Base-by-base conservation (phyloP, 257 asterid genomes). In the Solanum pimpinellifolium region DNA sequence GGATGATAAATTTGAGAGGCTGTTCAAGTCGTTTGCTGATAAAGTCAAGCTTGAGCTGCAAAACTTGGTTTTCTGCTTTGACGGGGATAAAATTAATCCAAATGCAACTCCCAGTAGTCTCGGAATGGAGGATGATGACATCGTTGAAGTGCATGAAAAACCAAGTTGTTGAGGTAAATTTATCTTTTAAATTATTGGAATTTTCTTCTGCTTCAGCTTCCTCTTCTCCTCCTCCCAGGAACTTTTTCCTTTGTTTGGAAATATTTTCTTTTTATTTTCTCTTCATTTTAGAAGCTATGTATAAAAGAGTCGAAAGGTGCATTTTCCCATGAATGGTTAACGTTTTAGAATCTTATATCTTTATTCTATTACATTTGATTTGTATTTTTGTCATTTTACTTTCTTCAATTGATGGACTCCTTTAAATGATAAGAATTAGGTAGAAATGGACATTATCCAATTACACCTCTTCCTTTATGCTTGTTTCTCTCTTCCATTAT, bases 41-140 rank as follows among this genome's bases (percentile, higher is more conserved):
- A 94, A 89, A 88, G 86, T 87, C 69, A 92, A 94, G 89, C 85
- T 93, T 86, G 96, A 95, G 89, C 87, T 88, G 87, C 90, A 92
- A 86, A 92, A 86, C 18, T 86, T 96, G 66, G 93, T 90, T 84
- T 95, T 95, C 87, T 72, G 88, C 90, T 96, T 93, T 74, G 99
- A 96, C 86, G 99, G 99, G 83, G 98, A 93, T 86, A 96, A 90
- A 92, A 73, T 96, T 70, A 91, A 88, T 88, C 96, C 96, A 14
- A 49, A 89, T 3, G 91, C 90, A 80, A 93, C 98, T 29, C 99
- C 98, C 47, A 88, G 60, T 44, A 89, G 94, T 89, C 98, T 96
- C 31, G 97, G 89, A 41, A 93, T 96, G 99, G 99, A 96, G 92
- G 98, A 96, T 12, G 84, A 95, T 27, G 98, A 96, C 93, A 95